phyloP scores from a whole-genome alignment of 2,329 filamentous ascomycete species.

The Lecanosticta acicola region DNA sequence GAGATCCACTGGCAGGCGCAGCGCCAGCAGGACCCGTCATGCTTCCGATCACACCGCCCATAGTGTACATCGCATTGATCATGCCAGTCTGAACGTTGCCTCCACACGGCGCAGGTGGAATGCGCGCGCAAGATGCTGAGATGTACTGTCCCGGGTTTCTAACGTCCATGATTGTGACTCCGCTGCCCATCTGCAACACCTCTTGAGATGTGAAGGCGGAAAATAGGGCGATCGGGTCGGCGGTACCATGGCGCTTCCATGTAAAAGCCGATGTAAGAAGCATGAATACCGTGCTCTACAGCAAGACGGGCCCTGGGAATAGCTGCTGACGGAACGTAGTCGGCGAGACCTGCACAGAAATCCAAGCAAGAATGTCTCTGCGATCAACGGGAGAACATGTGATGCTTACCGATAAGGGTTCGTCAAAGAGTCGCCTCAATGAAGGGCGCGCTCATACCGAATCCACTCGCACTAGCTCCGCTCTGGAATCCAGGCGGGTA shows the following conservation, averaged over 20 bases:
- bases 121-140: not conserved
- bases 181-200: not conserved
- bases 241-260: not conserved
- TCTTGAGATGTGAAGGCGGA: not conserved
- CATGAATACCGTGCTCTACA: constrained; percentile 1
- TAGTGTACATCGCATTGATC: not conserved
- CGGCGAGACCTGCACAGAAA: not conserved
- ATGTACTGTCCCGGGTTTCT: not conserved
- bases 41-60: no score
- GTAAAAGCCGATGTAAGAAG: not conserved
- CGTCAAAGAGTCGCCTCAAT: not conserved
- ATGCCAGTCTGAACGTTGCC: not conserved
- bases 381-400: no score
- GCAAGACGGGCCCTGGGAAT: not conserved
- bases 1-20: no score
- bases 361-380: not conserved
- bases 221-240: not conserved
- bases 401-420: not conserved
- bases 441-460: not conserved
- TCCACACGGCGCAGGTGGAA: not conserved
- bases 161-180: not conserved
- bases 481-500: constrained; percentile 1
- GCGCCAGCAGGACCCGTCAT: no score
- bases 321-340: not conserved
- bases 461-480: not conserved